Percentiles rank a stretch among this genome's conserved stretches.
These are phyloP conservation scores for Arabidopsis suecica DNA, from an alignment of 345 rosid species.

Conservation along the genomic window DNA sequence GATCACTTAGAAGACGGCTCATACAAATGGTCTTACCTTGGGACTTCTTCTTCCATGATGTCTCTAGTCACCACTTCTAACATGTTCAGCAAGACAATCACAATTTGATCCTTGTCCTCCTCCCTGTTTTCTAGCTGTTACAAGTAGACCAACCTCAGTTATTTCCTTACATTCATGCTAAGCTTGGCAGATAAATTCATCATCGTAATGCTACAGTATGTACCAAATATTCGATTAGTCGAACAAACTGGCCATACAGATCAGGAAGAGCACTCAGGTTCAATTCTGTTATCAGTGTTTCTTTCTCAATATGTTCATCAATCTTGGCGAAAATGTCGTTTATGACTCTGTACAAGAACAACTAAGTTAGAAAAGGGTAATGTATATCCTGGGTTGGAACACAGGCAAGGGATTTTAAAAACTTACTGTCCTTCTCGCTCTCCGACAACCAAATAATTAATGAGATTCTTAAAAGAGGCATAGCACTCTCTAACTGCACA, in stretches of 20 bases:
- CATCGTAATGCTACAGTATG: conserved; percentile 19
- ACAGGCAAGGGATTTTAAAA: not conserved
- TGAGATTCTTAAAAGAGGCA: conserved; percentile 57
- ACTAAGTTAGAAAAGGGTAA: conserved; percentile 15
- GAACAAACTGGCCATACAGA: conserved; percentile 71
- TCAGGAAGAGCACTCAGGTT: conserved; percentile 79
- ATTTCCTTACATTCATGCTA: conserved; percentile 21
- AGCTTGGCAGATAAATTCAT: conserved; percentile 16
- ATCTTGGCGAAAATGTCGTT: conserved; percentile 57
- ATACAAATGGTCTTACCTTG: conserved; percentile 48
- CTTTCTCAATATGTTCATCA: conserved; percentile 46
- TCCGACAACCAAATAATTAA: conserved; percentile 53
- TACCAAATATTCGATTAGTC: conserved; percentile 80
- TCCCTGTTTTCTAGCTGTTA: conserved; percentile 50
- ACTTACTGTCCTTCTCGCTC: conserved; percentile 56
- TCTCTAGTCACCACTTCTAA: conserved; percentile 66
- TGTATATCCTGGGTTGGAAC: conserved; percentile 5
- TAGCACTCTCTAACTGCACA: conserved; percentile 62
- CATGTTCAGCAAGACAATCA: conserved; percentile 60
- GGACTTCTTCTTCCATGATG: conserved; percentile 60
- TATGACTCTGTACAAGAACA: conserved; percentile 60
- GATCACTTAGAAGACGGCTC: conserved; percentile 3
- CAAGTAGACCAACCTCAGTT: conserved; percentile 23
- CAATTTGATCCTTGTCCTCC: conserved; percentile 59
- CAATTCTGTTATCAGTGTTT: conserved; percentile 56